A percentile compares a stretch with the other conserved stretches of the same genome.
These are phyloP conservation scores for Tulasnella sp. DNA, from an alignment of 768 basidiomycete species.

Conservation along the genomic window DNA sequence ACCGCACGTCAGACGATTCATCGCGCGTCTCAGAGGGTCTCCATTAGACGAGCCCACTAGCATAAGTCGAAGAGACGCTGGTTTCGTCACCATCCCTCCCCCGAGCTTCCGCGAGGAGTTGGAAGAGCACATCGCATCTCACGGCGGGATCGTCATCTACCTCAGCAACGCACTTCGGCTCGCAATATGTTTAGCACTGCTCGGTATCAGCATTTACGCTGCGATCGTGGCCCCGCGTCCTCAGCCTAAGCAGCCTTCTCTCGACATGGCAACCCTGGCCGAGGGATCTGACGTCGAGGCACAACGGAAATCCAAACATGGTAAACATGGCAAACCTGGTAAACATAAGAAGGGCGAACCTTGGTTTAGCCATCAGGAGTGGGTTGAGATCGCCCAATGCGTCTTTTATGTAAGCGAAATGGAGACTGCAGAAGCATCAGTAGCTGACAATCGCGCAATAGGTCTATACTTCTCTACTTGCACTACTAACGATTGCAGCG, in stretches of 20 bases:
- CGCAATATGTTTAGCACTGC: conserved; percentile 51
- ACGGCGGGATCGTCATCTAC: conserved; percentile 56
- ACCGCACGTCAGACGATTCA: conserved; percentile 10
- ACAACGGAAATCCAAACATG: conserved; percentile 36
- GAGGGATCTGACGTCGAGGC: conserved; percentile 32
- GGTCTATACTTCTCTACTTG: conserved; percentile 53
- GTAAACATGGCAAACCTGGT: conserved; percentile 43
- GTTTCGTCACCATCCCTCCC: conserved; percentile 39
- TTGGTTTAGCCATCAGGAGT: conserved; percentile 42
- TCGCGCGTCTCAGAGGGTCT: neutral
- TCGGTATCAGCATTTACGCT: conserved; percentile 54
- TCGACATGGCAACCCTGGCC: conserved; percentile 22
- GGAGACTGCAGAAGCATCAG: neutral
- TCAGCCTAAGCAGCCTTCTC: conserved; percentile 3
- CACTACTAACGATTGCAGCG: conserved; percentile 49
- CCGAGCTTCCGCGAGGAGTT: conserved; percentile 46
- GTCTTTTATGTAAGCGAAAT: conserved; percentile 44
- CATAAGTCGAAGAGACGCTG: conserved; percentile 26
- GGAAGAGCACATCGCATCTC: conserved; percentile 48
- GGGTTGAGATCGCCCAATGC: conserved; percentile 44
- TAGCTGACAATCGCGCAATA: conserved; percentile 38
- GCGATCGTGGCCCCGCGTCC: conserved; percentile 48
- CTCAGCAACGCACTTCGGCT: conserved; percentile 54
- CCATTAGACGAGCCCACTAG: neutral
- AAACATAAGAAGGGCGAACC: conserved; percentile 35